These are phyloP conservation scores for Boletus bicolor DNA, from an alignment of 768 basidiomycete species.

Conservation along the genomic window DNA sequence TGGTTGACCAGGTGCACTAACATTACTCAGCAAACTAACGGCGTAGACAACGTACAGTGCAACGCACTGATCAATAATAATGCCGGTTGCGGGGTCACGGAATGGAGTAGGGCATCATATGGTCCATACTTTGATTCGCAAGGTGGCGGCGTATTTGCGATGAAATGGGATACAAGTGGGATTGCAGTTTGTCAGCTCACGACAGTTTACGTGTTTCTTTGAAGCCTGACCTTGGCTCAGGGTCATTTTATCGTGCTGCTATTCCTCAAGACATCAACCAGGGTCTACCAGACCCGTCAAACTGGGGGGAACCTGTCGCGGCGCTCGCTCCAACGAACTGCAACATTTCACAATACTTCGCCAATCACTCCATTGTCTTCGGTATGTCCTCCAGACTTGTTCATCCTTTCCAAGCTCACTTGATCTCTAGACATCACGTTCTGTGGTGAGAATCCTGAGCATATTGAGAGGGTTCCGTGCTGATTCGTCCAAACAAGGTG, in stretches of 20 bases:
- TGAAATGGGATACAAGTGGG: slow-evolving; percentile 82
- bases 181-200: slow-evolving; percentile 66
- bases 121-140: slow-evolving; percentile 77
- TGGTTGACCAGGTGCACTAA: background rate
- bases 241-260: slow-evolving; percentile 80
- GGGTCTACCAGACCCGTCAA: slow-evolving; percentile 60
- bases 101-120: slow-evolving; percentile 81
- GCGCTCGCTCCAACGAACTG: slow-evolving; percentile 51
- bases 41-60: slow-evolving; percentile 51
- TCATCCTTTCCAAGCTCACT: slow-evolving; percentile 15
- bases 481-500: slow-evolving; percentile 42
- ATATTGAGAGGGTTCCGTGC: background rate
- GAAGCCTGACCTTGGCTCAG: slow-evolving; percentile 35
- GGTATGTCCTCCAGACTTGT: slow-evolving; percentile 42
- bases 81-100: slow-evolving; percentile 74
- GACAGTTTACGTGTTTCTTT: background rate
- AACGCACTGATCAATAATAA: slow-evolving; percentile 52
- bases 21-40: slow-evolving; percentile 42
- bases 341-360: slow-evolving; percentile 55
- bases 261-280: slow-evolving; percentile 63
- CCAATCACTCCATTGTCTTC: slow-evolving; percentile 72
- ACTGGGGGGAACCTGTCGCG: slow-evolving; percentile 70
- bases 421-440: slow-evolving; percentile 67
- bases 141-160: slow-evolving; percentile 82
- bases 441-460: slow-evolving; percentile 51